Percentiles rank a stretch among this genome's conserved stretches.
Conservation (phyloP, 257 asterid genomes). For the Fraxinus anomala region DNA sequence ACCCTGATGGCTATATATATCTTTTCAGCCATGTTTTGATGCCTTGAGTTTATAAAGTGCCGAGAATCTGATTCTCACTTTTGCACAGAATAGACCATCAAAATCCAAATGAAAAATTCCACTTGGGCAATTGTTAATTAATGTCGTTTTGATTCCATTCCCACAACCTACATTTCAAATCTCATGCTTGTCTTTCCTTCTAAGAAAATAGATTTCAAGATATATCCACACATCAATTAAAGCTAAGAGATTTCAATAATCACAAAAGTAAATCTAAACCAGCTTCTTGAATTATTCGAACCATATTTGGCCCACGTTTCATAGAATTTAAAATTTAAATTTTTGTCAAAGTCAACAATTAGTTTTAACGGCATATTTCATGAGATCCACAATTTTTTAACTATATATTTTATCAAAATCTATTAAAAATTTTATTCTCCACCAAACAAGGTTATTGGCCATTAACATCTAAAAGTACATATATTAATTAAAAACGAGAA, state of each 20-base stretch:
- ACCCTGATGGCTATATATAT: too few species aligned
- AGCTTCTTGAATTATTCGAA: too few species aligned
- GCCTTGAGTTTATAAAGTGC: not conserved
- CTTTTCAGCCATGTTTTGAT: not conserved
- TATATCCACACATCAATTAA: not conserved
- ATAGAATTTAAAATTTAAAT: too few species aligned
- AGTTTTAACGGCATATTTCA: too few species aligned
- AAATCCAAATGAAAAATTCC: not conserved
- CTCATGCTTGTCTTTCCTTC: not conserved
- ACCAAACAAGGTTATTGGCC: too few species aligned
- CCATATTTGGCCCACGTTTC: too few species aligned
- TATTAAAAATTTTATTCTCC: too few species aligned
- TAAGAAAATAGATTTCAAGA: not conserved
- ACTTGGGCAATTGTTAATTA: not conserved
- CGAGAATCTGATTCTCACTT: not conserved
- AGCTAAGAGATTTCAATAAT: not conserved
- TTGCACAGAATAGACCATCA: not conserved
- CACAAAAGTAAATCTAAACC: not conserved
- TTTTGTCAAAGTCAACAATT: too few species aligned
- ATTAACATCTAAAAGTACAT: too few species aligned
- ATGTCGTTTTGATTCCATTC: not conserved
- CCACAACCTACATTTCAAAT: not conserved
- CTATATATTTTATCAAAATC: too few species aligned
- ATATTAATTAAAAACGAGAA: too few species aligned
- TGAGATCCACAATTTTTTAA: too few species aligned